Percentiles rank a stretch among this genome's conserved stretches.
phyloP scores from a whole-genome alignment of 2,329 filamentous ascomycete genomes.

The Aspergillus glaucus region DNA sequence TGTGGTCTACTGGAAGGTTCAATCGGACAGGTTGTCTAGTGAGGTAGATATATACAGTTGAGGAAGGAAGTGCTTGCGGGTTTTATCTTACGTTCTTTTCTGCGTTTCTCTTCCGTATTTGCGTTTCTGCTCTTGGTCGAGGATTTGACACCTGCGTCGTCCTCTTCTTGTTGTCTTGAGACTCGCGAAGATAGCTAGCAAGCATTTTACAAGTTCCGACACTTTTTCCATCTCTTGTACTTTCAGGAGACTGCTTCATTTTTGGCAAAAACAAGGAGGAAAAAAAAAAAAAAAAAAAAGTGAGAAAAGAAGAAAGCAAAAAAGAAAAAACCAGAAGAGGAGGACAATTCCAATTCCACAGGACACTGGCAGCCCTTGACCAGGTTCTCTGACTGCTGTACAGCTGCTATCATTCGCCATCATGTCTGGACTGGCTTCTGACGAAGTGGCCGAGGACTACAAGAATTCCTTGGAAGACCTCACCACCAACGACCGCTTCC shows the following conservation, averaged over 20 bases:
- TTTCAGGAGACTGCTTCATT: constrained; percentile 20
- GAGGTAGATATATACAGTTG: constrained; percentile 19
- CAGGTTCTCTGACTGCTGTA: background rate
- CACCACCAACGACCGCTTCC: constrained; percentile 81
- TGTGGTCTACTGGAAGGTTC: constrained; percentile 14
- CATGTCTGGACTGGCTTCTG: constrained; percentile 59
- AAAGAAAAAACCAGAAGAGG: constrained; percentile 10
- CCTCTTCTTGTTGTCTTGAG: constrained; percentile 32
- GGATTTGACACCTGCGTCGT: constrained; percentile 23
- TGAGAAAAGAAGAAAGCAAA: constrained; percentile 10
- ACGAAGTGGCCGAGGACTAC: constrained; percentile 93
- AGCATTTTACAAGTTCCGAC: constrained; percentile 40
- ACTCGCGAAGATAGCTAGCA: constrained; percentile 41
- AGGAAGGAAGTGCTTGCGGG: constrained; percentile 20
- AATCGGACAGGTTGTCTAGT: constrained; percentile 13
- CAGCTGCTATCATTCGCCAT: constrained; percentile 47
- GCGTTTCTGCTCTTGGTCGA: constrained; percentile 20
- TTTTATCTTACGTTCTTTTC: constrained; percentile 2
- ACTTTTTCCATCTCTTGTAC: constrained; percentile 31
- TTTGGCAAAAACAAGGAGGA: constrained; percentile 18
- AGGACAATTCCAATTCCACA: constrained; percentile 4
- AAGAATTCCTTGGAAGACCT: constrained; percentile 88
- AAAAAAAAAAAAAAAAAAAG: constrained; percentile 2
- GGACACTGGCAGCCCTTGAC: background rate
- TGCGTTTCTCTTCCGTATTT: background rate